Conservation (phyloP, 116 monocot species). For the Phalaenopsis hybrid region DNA sequence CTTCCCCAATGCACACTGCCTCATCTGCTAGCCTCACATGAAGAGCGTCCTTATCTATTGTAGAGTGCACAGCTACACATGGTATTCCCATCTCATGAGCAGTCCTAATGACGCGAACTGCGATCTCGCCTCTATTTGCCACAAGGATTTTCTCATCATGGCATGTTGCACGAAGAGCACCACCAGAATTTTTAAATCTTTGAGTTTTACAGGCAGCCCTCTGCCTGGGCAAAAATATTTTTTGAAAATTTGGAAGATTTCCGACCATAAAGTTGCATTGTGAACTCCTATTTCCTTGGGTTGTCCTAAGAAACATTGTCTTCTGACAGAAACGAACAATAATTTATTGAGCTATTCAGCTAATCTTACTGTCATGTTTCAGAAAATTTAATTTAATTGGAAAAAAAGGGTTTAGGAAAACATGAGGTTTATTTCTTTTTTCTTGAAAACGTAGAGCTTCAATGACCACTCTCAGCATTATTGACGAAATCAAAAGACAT, state of each 20-base stretch:
- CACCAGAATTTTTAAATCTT: conserved; percentile 41
- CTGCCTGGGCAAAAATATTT: conserved; percentile 29
- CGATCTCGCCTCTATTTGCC: conserved; percentile 98
- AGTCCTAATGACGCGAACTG: conserved; percentile 88
- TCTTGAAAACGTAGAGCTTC: background rate
- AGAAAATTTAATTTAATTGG: background rate
- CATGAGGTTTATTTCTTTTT: background rate
- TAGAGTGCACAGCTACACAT: conserved; percentile 95
- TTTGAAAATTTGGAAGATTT: conserved; percentile 43
- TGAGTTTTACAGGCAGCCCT: conserved; percentile 10
- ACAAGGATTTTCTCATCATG: conserved; percentile 86
- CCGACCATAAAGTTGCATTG: conserved; percentile 57
- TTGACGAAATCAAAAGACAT: background rate
- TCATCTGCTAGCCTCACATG: conserved; percentile 94
- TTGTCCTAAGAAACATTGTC: conserved; percentile 33
- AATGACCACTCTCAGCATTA: background rate
- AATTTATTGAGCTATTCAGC: background rate
- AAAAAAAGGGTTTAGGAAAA: background rate
- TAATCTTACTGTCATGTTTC: background rate
- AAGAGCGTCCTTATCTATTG: conserved; percentile 88
- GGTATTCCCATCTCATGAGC: conserved; percentile 99
- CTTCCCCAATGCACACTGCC: conserved; percentile 98
- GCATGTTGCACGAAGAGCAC: conserved; percentile 50
- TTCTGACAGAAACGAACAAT: conserved; percentile 13
- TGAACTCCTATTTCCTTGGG: conserved; percentile 53